Conservation (phyloP, 108 stramenopile genomes). For the Nitzschia sp. region DNA sequence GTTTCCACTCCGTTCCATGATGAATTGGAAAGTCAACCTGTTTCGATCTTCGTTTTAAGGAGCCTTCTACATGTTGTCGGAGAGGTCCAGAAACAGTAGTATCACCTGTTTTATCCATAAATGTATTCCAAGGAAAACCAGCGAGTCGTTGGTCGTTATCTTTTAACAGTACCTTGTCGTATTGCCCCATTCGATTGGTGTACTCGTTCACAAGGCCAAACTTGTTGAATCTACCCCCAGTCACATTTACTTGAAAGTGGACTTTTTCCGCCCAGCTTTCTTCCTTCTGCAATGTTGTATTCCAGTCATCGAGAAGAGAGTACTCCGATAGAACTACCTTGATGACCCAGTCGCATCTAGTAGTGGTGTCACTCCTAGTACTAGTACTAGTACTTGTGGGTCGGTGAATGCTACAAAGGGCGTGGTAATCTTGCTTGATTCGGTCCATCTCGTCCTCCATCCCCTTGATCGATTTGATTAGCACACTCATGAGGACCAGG, state of each 20-base stretch:
- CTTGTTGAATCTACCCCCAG: constrained; percentile 1
- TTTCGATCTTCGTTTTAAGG: neutral
- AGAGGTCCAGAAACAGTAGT: neutral
- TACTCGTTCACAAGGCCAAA: neutral
- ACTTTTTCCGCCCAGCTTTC: neutral
- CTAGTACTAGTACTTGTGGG: too few species aligned
- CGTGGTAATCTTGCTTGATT: neutral
- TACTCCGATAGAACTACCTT: neutral
- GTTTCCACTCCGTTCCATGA: constrained; percentile 4
- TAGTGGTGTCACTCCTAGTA: too few species aligned
- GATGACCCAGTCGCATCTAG: neutral
- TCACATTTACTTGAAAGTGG: neutral
- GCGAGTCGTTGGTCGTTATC: constrained; percentile 2
- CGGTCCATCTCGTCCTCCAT: neutral
- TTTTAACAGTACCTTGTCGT: neutral
- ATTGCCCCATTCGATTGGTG: neutral
- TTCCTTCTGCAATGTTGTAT: neutral
- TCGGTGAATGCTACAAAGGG: neutral
- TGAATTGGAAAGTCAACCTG: neutral
- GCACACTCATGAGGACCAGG: neutral
- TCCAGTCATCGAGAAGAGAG: neutral
- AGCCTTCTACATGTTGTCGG: neutral
- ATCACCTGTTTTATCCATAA: neutral
- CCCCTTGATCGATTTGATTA: neutral
- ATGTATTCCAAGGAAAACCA: neutral